phyloP scores from a whole-genome alignment of 345 rosid genomes.

The Gossypium rotundifolium region DNA sequence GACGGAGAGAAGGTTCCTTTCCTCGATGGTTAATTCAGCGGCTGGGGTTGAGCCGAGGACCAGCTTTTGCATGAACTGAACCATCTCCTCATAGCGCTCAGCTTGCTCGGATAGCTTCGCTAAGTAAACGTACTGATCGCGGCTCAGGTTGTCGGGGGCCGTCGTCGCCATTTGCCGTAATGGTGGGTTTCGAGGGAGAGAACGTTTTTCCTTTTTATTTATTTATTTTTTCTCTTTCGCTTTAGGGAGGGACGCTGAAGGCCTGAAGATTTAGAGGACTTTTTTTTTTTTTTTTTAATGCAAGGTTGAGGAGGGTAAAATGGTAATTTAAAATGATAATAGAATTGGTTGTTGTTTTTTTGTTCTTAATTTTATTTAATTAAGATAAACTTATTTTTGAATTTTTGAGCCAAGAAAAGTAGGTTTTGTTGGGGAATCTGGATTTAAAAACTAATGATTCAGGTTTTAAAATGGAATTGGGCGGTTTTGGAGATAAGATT shows the following conservation, averaged over 20 bases:
- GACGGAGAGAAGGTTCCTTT: conserved; percentile 89
- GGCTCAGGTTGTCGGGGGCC: conserved; percentile 48
- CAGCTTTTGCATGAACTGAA: conserved; percentile 81
- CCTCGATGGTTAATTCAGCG: conserved; percentile 83
- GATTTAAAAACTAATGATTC: background rate
- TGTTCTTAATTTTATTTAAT: too few relatives aligned
- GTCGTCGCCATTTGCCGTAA: conserved; percentile 21
- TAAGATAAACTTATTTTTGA: too few relatives aligned
- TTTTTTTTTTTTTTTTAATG: too few relatives aligned
- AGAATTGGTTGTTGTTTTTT: too few relatives aligned
- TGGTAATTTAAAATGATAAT: too few relatives aligned
- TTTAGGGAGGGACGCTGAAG: background rate
- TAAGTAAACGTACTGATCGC: conserved; percentile 89
- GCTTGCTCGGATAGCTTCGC: conserved; percentile 97
- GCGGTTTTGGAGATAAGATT: conserved; percentile 2
- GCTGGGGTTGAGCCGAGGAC: conserved; percentile 70
- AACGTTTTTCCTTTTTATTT: rapidly evolving
- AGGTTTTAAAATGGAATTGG: background rate
- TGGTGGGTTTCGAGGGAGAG: background rate
- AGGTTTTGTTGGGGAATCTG: background rate
- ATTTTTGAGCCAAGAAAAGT: too few relatives aligned
- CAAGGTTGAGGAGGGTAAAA: too few relatives aligned
- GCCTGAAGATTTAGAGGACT: background rate
- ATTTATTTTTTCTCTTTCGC: background rate
- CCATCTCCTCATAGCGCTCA: conserved; percentile 98